Percentiles rank a stretch among this genome's conserved stretches.
phyloP scores from a whole-genome alignment of 805 yeast genomes.

The Barnettozyma californica region DNA sequence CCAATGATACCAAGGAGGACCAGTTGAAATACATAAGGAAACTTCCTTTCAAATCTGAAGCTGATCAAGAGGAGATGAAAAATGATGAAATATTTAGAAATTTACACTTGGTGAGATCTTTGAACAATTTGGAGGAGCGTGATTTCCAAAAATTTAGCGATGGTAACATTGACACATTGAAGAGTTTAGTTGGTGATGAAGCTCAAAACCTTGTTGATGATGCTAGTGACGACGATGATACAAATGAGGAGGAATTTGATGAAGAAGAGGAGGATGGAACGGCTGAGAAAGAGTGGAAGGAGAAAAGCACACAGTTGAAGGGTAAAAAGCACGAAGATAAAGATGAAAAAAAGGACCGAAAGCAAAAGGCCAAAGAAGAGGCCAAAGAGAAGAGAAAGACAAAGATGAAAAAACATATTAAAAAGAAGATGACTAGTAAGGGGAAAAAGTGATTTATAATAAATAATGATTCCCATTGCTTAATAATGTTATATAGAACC shows the following conservation, averaged over 20 bases:
- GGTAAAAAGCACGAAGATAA: slow-evolving; percentile 81
- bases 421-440: slow-evolving; percentile 68
- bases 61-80: slow-evolving; percentile 46
- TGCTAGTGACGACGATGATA: slow-evolving; percentile 22
- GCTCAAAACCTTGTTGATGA: slow-evolving; percentile 25
- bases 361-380: slow-evolving; percentile 69
- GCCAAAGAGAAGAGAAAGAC: slow-evolving; percentile 74
- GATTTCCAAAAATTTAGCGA: slow-evolving; percentile 75
- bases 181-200: slow-evolving; percentile 33
- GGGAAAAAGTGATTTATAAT: slow-evolving; percentile 31
- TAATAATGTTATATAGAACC: slow-evolving; percentile 35
- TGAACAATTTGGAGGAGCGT: slow-evolving; percentile 83
- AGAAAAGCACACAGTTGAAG: slow-evolving; percentile 35
- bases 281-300: slow-evolving; percentile 39
- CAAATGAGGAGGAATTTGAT: slow-evolving; percentile 21
- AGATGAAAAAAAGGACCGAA: slow-evolving; percentile 69
- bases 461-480: not conserved
- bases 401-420: slow-evolving; percentile 77
- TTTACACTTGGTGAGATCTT: slow-evolving; percentile 66
- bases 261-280: slow-evolving; percentile 28
- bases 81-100: slow-evolving; percentile 89
- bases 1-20: slow-evolving; percentile 32
- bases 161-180: slow-evolving; percentile 78
- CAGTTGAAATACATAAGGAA: slow-evolving; percentile 40
- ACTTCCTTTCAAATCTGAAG: slow-evolving; percentile 51